Conservation (phyloP, 805 yeast species). For the Metschnikowia colocasiae region DNA sequence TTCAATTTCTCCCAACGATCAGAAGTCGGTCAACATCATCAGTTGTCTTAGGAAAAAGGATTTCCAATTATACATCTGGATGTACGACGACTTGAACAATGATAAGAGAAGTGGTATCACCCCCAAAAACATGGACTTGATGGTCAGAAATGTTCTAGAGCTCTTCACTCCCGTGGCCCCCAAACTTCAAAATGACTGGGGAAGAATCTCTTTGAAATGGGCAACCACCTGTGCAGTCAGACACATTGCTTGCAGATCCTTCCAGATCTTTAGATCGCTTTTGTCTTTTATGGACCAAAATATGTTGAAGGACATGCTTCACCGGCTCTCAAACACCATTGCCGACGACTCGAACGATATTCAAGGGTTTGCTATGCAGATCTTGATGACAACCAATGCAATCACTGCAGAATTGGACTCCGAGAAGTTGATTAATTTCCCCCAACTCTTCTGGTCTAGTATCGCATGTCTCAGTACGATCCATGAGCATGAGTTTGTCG, state of each 20-base stretch:
- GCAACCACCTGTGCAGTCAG: slow-evolving; percentile 97
- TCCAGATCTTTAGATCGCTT: slow-evolving; percentile 85
- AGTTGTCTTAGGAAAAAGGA: slow-evolving; percentile 54
- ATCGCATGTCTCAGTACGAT: slow-evolving; percentile 88
- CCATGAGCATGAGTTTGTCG: slow-evolving; percentile 91
- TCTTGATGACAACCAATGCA: slow-evolving; percentile 91
- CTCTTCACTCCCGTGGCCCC: slow-evolving; percentile 46
- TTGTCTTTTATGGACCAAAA: slow-evolving; percentile 76
- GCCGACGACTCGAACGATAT: slow-evolving; percentile 87
- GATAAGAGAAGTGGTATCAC: slow-evolving; percentile 74
- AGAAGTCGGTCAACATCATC: slow-evolving; percentile 54
- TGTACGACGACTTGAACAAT: slow-evolving; percentile 77
- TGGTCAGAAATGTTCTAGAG: slow-evolving; percentile 60
- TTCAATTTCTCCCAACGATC: slow-evolving; percentile 53
- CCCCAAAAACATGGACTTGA: slow-evolving; percentile 77
- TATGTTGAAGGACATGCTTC: slow-evolving; percentile 92
- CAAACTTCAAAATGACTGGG: slow-evolving; percentile 79
- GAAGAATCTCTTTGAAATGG: slow-evolving; percentile 79
- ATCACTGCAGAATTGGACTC: slow-evolving; percentile 81
- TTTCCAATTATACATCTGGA: slow-evolving; percentile 55
- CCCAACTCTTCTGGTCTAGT: slow-evolving; percentile 93
- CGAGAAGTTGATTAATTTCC: slow-evolving; percentile 76
- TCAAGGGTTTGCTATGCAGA: slow-evolving; percentile 96
- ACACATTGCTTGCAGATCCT: slow-evolving; percentile 94
- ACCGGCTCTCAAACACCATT: slow-evolving; percentile 86